Evolutionary conservation across 208 protist genomes (phyloP), one percentile per base, ranked within the genome.

Genomic region (Leishmania aethiopica): DNA sequence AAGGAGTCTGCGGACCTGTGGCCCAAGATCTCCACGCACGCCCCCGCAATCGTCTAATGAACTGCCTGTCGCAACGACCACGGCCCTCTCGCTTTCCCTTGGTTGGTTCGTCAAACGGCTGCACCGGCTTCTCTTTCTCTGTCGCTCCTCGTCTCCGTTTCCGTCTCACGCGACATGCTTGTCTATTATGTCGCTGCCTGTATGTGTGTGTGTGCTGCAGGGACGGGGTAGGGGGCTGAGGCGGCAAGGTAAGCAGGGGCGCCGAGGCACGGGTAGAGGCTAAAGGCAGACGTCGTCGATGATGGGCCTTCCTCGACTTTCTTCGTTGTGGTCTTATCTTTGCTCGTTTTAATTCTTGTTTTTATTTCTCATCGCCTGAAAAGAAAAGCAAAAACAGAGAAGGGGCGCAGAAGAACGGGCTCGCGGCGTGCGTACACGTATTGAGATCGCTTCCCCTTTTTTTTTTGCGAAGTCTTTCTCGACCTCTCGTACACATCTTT

Each of bases 1-100:
- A 99, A 99, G 96, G 99, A 99, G 93, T 99, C 97, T 92, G 99
- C 99, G 57, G 99, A 99, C 81, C 93, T 99, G 69, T 99, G 99
- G 99, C 99, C 99, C 80, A 99, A 99, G 95, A 99, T 99, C 91
- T 98, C 99, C 83, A 95, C 95, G 49, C 93, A 97, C 80, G 95
- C 99, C 47, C 94, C 95, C 78, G 96, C 97, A 60, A 98, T 99
- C 84, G 94, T 99, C 49, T 99, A 99, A 99, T 0, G 25, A 75
- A 22, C 45, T 51, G n/a, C n/a, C n/a, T 69, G 32, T n/a, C 15
- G 62, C 62, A 19, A 1, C 32, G 3, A 40, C 32, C 13, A 22
- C 32, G 62, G 28, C n/a, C 62, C 32, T 69, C 11, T 40, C 11
- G 28, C 15, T 15, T 37, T 69, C n/a, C n/a, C 62, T 69, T 19